A percentile compares a stretch with the other conserved stretches of the same genome.
Evolutionary conservation across 106 monocot species (phyloP).

Genomic region (Gastrodia elata): DNA sequence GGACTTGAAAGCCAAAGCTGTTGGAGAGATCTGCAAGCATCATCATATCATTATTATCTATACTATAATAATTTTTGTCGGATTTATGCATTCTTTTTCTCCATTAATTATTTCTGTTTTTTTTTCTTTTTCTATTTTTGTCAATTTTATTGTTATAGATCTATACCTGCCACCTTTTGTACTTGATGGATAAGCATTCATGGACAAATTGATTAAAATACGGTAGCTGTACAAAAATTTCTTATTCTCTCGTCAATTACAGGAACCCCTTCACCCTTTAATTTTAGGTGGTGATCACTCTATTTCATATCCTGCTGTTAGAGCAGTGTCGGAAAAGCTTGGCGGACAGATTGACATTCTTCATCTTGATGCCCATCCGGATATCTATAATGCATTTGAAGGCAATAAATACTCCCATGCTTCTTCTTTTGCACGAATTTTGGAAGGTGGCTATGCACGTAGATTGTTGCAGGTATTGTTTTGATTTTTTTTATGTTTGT

Average conservation of each 20-base stretch:
- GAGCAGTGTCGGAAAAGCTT: constrained; percentile 93
- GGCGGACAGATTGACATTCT: constrained; percentile 91
- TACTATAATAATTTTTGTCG: too few relatives aligned
- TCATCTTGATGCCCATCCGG: constrained; percentile 96
- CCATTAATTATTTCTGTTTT: too few relatives aligned
- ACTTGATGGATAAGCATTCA: not conserved
- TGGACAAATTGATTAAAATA: not conserved
- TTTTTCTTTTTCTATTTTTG: too few relatives aligned
- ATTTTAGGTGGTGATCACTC: constrained; percentile 96
- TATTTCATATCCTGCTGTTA: constrained; percentile 88
- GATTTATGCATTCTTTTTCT: too few relatives aligned
- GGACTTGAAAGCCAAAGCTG: too few relatives aligned
- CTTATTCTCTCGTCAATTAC: constrained; percentile 8
- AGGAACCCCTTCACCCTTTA: constrained; percentile 87
- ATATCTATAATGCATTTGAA: constrained; percentile 93
- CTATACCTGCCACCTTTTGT: not conserved
- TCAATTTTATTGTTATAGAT: too few relatives aligned
- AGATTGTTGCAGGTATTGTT: constrained; percentile 68
- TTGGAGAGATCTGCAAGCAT: too few relatives aligned
- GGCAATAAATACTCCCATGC: constrained; percentile 96
- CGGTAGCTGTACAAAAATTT: not conserved
- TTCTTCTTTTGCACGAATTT: constrained; percentile 95
- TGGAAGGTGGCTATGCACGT: constrained; percentile 96
- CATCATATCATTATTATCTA: too few relatives aligned
- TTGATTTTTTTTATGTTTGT: not conserved